Evolutionary conservation across 306 rosid genomes (phyloP), one percentile per base, ranked within the genome.

Genomic region (Rosa lucieae): DNA sequence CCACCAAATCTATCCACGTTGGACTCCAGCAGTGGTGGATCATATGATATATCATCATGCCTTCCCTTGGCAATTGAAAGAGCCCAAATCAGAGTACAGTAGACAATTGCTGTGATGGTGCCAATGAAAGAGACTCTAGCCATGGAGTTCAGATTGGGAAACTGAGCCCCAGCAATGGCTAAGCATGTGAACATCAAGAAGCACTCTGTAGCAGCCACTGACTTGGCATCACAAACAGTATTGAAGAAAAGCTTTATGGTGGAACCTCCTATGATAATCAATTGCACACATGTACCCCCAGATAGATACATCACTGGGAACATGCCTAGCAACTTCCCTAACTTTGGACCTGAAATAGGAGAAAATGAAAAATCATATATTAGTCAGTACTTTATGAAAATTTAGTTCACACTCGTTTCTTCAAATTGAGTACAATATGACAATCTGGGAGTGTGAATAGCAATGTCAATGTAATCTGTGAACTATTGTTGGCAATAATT

Each of bases 301-400:
- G 97, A 89, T 75, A 89, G 80, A 62, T 93, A 88, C 88, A 89
- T 86, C 65, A 90, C 71, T 10, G 98, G 97, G 21, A 93, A 82
- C 5, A 93, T 79, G 11, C 85, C 85, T 14, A 91, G 32, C 69
- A 91, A 20, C 73, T 87, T 93, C 51, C 97, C 98, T 14, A 73
- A 35, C 85, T 83, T 93, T 72, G 79, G 90, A 29, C 97, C 97
- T 90, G 82, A 37, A 70, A 46, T 37, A 61, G 5, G 26, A 32
- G 17, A 32, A 72, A 3, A 37, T 2, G 5, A 46, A 0, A 32
- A 62, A 62, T 29, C 18, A 26, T 5, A 29, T 62, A n/a, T 8
- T 9, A 56, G 2, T 56, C 0, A 13, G 1, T 56, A 4, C 67
- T 23, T 23, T 61, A 10, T 10, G 17, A 3, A 11, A 12, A 40